Base-by-base conservation (phyloP, 1,284 basidiomycete genomes). In the Athelia psychrophila region DNA sequence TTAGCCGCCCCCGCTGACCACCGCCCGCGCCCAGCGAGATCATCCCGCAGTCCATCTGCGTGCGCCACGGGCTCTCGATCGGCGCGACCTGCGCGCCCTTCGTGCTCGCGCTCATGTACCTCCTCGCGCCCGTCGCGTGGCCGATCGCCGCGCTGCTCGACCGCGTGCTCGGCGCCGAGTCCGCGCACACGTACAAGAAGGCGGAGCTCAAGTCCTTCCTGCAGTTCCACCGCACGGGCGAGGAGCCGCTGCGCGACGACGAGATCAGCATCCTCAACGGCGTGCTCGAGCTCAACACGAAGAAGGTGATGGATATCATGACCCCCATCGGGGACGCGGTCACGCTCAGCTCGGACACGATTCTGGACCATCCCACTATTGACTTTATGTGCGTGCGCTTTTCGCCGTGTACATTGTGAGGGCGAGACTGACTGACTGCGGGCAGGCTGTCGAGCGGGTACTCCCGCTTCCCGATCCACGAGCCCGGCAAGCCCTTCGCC, bases 181-280 rank as follows among this genome's bases (percentile, higher is more conserved):
- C 88, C 57, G 74, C 77, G 0, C 80, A 88, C 54, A 93, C 89
- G 0, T 95, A 95, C 75, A 93, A 94, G 64, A 95, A 95, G 66
- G 91, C 91, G 0, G 91, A 96, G 64, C 81, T 98, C 44, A 94
- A 93, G 70, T 92, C 90, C 0, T 98, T 98, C 72, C 80, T 98
- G 24, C 90, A 94, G 63, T 92, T 95, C 71, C 92, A 95, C 70
- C 78, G 92, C 49, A 85, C 88, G 35, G 86, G 93, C 44, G 84
- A 92, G 65, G 88, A 96, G 64, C 92, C 94, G 0, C 76, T 96
- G 18, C 78, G 91, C 27, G 91, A 96, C 66, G 90, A 96, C 60
- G 90, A 95, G 69, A 94, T 95, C 54, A 81, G 80, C 48, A 95
- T 96, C 59, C 74, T 96, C 44, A 95, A 93, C 63, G 91, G 91